Base-by-base conservation (phyloP, 2,329 filamentous ascomycete species). In the Cladosporium sp. region DNA sequence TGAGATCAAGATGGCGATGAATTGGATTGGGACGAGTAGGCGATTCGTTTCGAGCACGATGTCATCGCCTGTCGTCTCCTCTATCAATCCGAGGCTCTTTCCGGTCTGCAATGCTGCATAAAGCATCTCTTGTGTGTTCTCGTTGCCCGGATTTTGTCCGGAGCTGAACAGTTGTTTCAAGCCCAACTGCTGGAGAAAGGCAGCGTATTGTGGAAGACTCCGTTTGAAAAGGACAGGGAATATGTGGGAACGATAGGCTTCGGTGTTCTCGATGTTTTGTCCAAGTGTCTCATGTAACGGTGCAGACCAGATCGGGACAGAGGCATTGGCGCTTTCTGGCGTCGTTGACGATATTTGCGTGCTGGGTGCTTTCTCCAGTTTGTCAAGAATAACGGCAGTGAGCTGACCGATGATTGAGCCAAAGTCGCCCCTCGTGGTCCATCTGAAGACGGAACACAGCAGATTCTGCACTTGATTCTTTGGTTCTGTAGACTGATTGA, bases 21-120 rank as follows among this genome's bases (percentile, higher is more conserved):
- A 58, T 11, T 56, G 56, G 31, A 73, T 82, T 75, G 61, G 64
- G 82, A 73, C 61, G 81, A 81, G 40, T 75, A 75, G 69, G 81
- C 77, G 57, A 53, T 43, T 45, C 5, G 56, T 62, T 59, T 32
- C 60, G 54, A 13, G 59, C 54, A 19, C 52, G 4, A 64, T 54
- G 10, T 46, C 19, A 7, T 38, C 38, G 7, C 40, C 46, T 3
- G 63, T 60, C 1, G 63, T 63, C 43, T 75, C 73, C 14, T 66
- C 61, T 14, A 77, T 58, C 10, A 77, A 61, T 0, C 72, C 74
- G n/a, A 74, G 56, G 42, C 75, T 73, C 59, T 76, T 76, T 5
- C 73, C 74, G 22, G 70, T 66, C 46, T 73, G 69, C 11, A 76
- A 61, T 1, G 71, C 66, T 19, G 71, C 69, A 51, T 56, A 64